Percentiles rank a stretch among this genome's conserved stretches.
These are phyloP conservation scores for Cercophora samala DNA, from an alignment of 495 filamentous ascomycete genomes.

Conservation along the genomic window DNA sequence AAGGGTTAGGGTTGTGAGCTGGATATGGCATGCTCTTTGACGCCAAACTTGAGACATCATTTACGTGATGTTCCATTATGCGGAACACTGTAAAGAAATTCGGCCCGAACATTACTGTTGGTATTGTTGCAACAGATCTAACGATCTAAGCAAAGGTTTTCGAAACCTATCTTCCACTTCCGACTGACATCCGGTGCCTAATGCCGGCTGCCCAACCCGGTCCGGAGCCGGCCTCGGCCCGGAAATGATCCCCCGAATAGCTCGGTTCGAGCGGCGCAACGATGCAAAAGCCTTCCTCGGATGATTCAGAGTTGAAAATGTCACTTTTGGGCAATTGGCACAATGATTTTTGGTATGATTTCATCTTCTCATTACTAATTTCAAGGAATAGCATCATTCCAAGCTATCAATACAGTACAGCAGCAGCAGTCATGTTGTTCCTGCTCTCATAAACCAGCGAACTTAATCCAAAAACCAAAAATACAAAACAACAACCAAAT, in stretches of 20 bases:
- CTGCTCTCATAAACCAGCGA: slow-evolving; percentile 15
- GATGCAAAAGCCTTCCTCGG: too few relatives aligned
- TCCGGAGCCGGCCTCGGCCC: background rate
- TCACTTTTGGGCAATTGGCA: background rate
- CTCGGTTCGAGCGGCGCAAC: background rate
- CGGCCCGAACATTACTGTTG: background rate
- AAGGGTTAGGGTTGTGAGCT: background rate
- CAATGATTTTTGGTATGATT: background rate
- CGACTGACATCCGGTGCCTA: background rate
- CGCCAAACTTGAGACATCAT: background rate
- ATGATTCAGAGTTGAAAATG: background rate
- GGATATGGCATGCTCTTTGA: background rate
- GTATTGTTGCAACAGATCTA: background rate
- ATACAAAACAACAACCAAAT: background rate
- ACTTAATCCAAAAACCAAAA: slow-evolving; percentile 12
- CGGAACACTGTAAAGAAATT: background rate
- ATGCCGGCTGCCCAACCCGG: background rate
- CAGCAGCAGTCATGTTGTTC: slow-evolving; percentile 9
- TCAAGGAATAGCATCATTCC: slow-evolving; percentile 12
- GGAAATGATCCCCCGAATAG: background rate
- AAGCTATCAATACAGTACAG: slow-evolving; percentile 32
- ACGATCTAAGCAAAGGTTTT: background rate
- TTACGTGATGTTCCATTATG: background rate
- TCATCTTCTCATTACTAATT: slow-evolving; percentile 8
- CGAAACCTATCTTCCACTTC: background rate